phyloP scores from a whole-genome alignment of 73 alveolate species.

The Durusdinium trenchii region DNA sequence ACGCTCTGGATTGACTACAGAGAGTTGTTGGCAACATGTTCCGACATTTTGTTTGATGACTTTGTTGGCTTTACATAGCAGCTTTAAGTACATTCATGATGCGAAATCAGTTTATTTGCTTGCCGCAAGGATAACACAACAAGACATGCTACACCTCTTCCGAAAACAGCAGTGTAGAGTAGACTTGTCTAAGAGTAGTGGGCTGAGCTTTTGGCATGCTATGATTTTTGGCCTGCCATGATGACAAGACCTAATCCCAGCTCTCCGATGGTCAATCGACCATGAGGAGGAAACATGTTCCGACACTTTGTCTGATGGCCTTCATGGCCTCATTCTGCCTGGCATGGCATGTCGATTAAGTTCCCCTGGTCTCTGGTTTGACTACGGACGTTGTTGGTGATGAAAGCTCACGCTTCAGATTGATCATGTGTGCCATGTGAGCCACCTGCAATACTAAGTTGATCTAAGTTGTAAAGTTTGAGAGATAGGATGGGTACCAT shows the following conservation, averaged over 20 bases:
- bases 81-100: too few relatives aligned
- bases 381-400: too few relatives aligned
- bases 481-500: too few relatives aligned
- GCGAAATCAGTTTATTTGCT: too few relatives aligned
- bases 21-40: background rate
- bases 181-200: slow-evolving; percentile 6
- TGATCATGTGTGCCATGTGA: too few relatives aligned
- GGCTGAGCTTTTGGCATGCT: background rate
- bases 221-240: background rate
- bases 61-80: background rate
- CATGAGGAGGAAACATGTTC: background rate
- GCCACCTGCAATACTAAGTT: too few relatives aligned
- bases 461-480: too few relatives aligned
- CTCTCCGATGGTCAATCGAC: background rate
- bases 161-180: background rate
- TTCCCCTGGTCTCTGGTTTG: too few relatives aligned
- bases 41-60: background rate
- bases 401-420: too few relatives aligned
- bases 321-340: too few relatives aligned
- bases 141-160: slow-evolving; percentile 9
- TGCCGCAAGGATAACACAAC: background rate
- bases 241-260: background rate
- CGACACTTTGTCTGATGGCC: background rate
- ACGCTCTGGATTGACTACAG: too few relatives aligned
- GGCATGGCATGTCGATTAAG: too few relatives aligned